Conservation (phyloP, 805 yeast species). For the Yamadazyma ubonensis region DNA sequence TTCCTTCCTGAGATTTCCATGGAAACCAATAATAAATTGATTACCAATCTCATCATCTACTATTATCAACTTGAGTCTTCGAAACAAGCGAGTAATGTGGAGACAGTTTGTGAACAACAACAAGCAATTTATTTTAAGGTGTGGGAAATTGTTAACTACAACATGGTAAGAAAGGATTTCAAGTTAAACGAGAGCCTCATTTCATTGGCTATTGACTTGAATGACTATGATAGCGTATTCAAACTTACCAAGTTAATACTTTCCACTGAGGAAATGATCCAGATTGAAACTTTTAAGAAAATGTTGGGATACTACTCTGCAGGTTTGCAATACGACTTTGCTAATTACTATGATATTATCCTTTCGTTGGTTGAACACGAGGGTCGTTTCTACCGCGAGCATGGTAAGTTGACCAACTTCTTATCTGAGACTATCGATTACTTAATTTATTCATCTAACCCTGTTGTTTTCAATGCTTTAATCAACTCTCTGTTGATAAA, state of each 20-base stretch:
- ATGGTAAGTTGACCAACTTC: conserved; percentile 26
- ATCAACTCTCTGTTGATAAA: conserved; percentile 31
- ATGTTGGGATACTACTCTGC: conserved; percentile 25
- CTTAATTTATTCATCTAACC: conserved; percentile 16
- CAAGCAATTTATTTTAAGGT: conserved; percentile 16
- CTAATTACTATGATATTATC: conserved; percentile 30
- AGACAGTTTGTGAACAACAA: conserved; percentile 3
- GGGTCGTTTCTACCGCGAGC: conserved; percentile 21
- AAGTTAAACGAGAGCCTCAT: conserved; percentile 25
- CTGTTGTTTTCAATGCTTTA: conserved; percentile 16
- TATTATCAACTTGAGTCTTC: conserved; percentile 19
- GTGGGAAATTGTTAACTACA: conserved; percentile 34
- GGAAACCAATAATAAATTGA: conserved; percentile 29
- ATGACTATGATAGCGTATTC: conserved; percentile 33
- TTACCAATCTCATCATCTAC: conserved; percentile 22
- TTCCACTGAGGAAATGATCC: conserved; percentile 29
- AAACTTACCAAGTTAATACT: conserved; percentile 38
- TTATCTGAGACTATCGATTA: conserved; percentile 29
- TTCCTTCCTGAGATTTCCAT: conserved; percentile 38
- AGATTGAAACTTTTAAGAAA: conserved; percentile 29
- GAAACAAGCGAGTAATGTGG: conserved; percentile 8
- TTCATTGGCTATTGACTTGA: conserved; percentile 30
- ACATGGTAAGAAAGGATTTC: conserved; percentile 37
- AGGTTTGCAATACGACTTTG: conserved; percentile 20
- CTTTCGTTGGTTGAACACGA: conserved; percentile 38